Conservation (phyloP, 345 rosid genomes). For the Mangifera indica region DNA sequence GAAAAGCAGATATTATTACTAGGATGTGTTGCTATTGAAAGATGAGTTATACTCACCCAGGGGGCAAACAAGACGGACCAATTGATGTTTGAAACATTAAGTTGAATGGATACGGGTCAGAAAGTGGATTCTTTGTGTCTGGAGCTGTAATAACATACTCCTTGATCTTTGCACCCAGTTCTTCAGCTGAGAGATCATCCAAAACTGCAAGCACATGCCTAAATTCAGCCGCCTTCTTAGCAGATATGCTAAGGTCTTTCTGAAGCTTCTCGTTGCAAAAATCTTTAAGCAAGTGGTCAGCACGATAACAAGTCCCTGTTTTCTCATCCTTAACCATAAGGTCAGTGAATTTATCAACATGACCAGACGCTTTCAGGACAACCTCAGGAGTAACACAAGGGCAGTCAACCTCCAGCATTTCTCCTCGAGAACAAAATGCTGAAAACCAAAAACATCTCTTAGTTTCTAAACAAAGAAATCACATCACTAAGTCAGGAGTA, state of each 20-base stretch:
- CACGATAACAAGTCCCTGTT: conserved; percentile 81
- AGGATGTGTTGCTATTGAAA: no score
- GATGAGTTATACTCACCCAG: conserved; percentile 53
- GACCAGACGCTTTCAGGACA: conserved; percentile 95
- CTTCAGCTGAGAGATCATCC: conserved; percentile 77
- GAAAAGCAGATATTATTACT: background rate
- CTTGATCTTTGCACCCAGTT: conserved; percentile 77
- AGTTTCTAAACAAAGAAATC: background rate
- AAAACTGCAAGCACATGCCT: conserved; percentile 72
- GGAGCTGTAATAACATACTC: conserved; percentile 84
- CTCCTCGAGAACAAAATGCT: conserved; percentile 95
- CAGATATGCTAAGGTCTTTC: conserved; percentile 65
- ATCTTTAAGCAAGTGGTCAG: conserved; percentile 91
- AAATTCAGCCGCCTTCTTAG: conserved; percentile 79
- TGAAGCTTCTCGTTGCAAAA: conserved; percentile 81
- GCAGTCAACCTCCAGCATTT: conserved; percentile 94
- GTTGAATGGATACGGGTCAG: conserved; percentile 90
- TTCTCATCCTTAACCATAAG: conserved; percentile 95
- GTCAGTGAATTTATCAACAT: conserved; percentile 95
- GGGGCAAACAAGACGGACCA: conserved; percentile 81
- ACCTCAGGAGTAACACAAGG: conserved; percentile 95
- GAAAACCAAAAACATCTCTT: background rate
- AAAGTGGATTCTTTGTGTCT: conserved; percentile 77
- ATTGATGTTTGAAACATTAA: conserved; percentile 97
- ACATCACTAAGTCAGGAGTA: background rate